Conservation (phyloP, 2,329 filamentous ascomycete genomes). For the Dactylellina sp. region DNA sequence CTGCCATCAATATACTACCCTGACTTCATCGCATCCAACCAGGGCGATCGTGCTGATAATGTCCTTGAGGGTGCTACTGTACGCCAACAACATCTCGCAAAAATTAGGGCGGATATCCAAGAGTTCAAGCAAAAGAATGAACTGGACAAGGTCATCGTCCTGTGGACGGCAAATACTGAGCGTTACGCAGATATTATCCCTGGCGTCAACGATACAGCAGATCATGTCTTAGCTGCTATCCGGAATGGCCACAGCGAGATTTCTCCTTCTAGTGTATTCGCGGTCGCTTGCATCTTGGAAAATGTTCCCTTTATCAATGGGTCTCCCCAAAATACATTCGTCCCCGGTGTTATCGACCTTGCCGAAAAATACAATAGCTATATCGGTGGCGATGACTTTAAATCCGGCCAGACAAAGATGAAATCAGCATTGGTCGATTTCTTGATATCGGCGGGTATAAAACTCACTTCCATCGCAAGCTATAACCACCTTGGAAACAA, state of each 20-base stretch:
- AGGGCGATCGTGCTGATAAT: slow-evolving; percentile 96
- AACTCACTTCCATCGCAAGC: slow-evolving; percentile 96
- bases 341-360: slow-evolving; percentile 88
- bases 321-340: slow-evolving; percentile 98
- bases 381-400: slow-evolving; percentile 99
- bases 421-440: slow-evolving; percentile 99
- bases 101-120: slow-evolving; percentile 91
- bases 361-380: slow-evolving; percentile 88
- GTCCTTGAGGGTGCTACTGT: slow-evolving; percentile 74
- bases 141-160: slow-evolving; percentile 94
- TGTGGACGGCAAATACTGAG: slow-evolving; percentile 99
- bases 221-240: slow-evolving; percentile 90
- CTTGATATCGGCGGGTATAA: slow-evolving; percentile 97
- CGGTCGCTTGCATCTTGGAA: slow-evolving; percentile 92
- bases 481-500: slow-evolving; percentile 99
- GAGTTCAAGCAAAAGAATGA: slow-evolving; percentile 87
- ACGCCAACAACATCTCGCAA: slow-evolving; percentile 90
- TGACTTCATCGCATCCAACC: slow-evolving; percentile 98
- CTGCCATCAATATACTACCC: slow-evolving; percentile 98
- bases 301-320: slow-evolving; percentile 96
- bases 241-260: slow-evolving; percentile 88
- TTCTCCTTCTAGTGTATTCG: slow-evolving; percentile 95
- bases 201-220: slow-evolving; percentile 95
- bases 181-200: slow-evolving; percentile 88
- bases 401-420: slow-evolving; percentile 99